phyloP scores from a whole-genome alignment of 805 yeast genomes.

The Naumovozyma castellii region DNA sequence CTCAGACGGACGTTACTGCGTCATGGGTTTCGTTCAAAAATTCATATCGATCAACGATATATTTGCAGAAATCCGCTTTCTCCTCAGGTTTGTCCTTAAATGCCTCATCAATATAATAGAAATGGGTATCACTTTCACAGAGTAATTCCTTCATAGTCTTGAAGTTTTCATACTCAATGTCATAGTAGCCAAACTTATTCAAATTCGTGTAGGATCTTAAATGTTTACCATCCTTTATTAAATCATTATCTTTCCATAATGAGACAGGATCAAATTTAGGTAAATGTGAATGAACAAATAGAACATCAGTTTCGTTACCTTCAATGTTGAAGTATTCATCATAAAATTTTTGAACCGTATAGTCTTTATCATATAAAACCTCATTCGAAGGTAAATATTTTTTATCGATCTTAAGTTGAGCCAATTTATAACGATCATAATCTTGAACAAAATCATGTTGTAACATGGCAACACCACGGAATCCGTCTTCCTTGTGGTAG shows the following conservation, averaged over 20 bases:
- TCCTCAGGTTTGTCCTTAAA: slow-evolving; percentile 9
- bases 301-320: slow-evolving; percentile 15
- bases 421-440: slow-evolving; percentile 23
- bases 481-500: slow-evolving; percentile 25
- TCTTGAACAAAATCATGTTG: slow-evolving; percentile 66
- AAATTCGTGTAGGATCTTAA: slow-evolving; percentile 12
- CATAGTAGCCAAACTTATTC: slow-evolving; percentile 14
- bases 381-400: slow-evolving; percentile 2
- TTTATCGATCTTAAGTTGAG: slow-evolving; percentile 7
- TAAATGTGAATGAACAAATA: slow-evolving; percentile 33
- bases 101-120: slow-evolving; percentile 13
- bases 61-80: slow-evolving; percentile 15
- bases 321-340: slow-evolving; percentile 7
- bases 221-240: slow-evolving; percentile 10
- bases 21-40: slow-evolving; percentile 16
- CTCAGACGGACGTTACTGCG: slow-evolving; percentile 12
- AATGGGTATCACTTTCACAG: slow-evolving; percentile 9
- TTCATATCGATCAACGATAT: slow-evolving; percentile 15
- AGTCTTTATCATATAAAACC: slow-evolving; percentile 4
- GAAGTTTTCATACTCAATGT: slow-evolving; percentile 17
- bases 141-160: slow-evolving; percentile 2
- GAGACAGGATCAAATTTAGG: slow-evolving; percentile 34
- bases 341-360: slow-evolving; percentile 5
- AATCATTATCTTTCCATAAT: slow-evolving; percentile 12
- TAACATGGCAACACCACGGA: slow-evolving; percentile 68